Percentiles rank a stretch among this genome's conserved stretches.
phyloP scores from a whole-genome alignment of 345 rosid species.

The Salix udensis region DNA sequence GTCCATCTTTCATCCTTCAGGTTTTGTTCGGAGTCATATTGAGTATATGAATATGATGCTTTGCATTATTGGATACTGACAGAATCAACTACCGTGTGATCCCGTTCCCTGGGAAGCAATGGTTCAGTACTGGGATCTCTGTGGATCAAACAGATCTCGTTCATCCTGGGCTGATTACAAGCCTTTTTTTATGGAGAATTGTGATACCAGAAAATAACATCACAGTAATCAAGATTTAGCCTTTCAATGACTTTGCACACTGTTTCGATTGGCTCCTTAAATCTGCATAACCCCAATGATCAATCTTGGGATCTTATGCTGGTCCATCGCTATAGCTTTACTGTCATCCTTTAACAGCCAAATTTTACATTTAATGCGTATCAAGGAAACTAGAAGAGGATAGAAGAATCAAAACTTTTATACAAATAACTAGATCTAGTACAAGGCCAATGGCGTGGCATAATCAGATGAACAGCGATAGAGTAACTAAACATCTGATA shows the following conservation, averaged over 20 bases:
- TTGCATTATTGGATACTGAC: background rate
- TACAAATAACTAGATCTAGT: conserved; percentile 30
- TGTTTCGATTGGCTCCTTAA: background rate
- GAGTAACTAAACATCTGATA: conserved; percentile 7
- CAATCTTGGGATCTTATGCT: background rate
- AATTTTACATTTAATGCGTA: background rate
- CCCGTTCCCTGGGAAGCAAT: background rate
- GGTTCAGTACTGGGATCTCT: background rate
- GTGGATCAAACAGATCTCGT: background rate
- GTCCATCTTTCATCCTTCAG: background rate
- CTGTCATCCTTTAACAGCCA: background rate
- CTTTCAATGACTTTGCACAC: background rate
- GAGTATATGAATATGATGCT: background rate
- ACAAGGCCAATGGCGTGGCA: conserved; percentile 11
- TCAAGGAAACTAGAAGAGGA: background rate
- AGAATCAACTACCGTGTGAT: background rate
- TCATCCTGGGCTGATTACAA: background rate
- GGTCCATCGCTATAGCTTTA: background rate
- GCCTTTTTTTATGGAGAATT: background rate
- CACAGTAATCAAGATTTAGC: background rate
- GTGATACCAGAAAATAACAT: background rate
- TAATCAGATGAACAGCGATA: conserved; percentile 3
- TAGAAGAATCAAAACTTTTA: conserved; percentile 31
- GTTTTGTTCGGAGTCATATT: background rate
- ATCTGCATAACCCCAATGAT: background rate